These are phyloP conservation scores for Leccinum obscurum DNA, from an alignment of 768 basidiomycete species.

Conservation along the genomic window DNA sequence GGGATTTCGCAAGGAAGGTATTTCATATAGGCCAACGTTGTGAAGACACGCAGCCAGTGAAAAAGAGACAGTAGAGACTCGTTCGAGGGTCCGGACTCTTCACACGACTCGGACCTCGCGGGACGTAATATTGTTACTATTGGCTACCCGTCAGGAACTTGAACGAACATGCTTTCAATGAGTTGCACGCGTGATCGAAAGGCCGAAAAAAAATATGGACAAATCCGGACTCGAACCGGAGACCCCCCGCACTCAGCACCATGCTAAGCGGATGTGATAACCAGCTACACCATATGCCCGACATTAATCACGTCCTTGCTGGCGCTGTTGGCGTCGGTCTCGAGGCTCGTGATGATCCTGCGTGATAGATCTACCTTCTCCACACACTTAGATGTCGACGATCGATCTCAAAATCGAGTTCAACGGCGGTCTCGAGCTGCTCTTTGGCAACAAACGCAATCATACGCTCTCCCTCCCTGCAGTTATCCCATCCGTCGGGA, in stretches of 20 bases:
- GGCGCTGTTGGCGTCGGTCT: not conserved
- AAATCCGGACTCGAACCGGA: constrained; percentile 43
- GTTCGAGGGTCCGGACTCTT: not conserved
- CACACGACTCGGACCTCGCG: not conserved
- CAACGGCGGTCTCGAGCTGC: constrained; percentile 81
- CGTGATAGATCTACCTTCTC: not conserved
- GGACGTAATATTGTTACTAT: not conserved
- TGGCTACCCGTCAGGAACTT: not conserved
- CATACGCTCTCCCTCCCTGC: constrained; percentile 59
- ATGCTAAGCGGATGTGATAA: constrained; percentile 43
- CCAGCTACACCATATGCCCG: constrained; percentile 42
- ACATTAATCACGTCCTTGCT: no score
- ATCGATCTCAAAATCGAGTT: constrained; percentile 66
- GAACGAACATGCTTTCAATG: not conserved
- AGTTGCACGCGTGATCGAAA: not conserved
- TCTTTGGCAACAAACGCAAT: constrained; percentile 70
- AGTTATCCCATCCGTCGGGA: constrained; percentile 24
- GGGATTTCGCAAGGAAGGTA: not conserved
- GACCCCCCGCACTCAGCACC: constrained; percentile 37
- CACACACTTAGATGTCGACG: constrained; percentile 9
- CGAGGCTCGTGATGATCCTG: not conserved
- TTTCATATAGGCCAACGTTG: not conserved
- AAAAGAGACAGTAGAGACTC: not conserved
- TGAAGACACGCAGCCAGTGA: not conserved
- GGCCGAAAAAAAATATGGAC: constrained; percentile 31